Evolutionary conservation across 2,329 filamentous ascomycete species (phyloP).

Genomic region (Penicillium sp.): DNA sequence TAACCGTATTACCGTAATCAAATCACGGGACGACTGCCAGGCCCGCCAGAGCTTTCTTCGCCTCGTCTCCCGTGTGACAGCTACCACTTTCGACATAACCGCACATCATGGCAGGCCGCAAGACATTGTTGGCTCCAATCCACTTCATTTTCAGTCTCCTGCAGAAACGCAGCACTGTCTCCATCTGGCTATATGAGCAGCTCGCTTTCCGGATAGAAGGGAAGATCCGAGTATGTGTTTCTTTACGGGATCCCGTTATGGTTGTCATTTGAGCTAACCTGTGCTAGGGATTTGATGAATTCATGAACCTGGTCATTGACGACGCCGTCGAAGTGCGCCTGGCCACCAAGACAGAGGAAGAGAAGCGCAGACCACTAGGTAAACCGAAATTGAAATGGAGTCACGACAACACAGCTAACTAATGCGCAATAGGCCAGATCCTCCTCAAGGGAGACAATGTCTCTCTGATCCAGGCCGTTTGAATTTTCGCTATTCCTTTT

Average conservation of each 20-base stretch:
- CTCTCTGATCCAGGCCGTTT: conserved; percentile 66
- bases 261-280: conserved; percentile 4
- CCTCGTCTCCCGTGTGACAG: conserved; percentile 2
- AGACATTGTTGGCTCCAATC: conserved; percentile 72
- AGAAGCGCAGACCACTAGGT: conserved; percentile 78
- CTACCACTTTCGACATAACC: conserved; percentile 9
- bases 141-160: conserved; percentile 95
- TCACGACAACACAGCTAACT: not conserved
- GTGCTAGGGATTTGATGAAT: conserved; percentile 91
- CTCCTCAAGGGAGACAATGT: conserved; percentile 87
- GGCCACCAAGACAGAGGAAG: conserved; percentile 75
- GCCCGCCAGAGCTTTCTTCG: conserved; percentile 20
- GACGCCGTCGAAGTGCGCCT: conserved; percentile 91
- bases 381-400: conserved; percentile 27
- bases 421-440: conserved; percentile 63
- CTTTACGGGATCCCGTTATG: not conserved
- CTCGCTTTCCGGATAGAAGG: conserved; percentile 90
- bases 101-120: conserved; percentile 54
- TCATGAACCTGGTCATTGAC: conserved; percentile 98
- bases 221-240: conserved; percentile 74
- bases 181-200: conserved; percentile 97
- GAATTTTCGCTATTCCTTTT: conserved; percentile 19
- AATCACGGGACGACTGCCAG: conserved; percentile 22
- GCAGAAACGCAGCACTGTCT: conserved; percentile 76
- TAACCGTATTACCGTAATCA: conserved; percentile 21